Conservation (phyloP, 108 stramenopile species). For the Skeletonema menzelii region DNA sequence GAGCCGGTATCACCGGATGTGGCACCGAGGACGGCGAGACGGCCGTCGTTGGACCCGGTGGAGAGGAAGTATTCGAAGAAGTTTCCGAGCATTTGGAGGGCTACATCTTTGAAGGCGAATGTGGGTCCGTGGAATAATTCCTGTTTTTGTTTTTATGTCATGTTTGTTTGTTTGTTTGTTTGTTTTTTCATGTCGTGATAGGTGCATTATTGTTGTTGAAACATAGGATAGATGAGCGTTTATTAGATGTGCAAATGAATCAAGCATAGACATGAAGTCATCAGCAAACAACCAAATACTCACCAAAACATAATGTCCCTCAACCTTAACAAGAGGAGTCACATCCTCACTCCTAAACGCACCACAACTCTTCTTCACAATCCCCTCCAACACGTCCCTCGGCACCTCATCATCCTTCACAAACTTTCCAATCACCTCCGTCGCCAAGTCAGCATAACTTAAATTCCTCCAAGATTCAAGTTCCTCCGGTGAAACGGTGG, state of each 20-base stretch:
- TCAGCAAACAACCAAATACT: conserved; percentile 25
- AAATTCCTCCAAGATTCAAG: conserved; percentile 74
- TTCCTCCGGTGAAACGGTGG: conserved; percentile 70
- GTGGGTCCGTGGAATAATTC: conserved; percentile 99
- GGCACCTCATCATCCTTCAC: conserved; percentile 93
- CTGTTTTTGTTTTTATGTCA: conserved; percentile 52
- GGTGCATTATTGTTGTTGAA: not conserved
- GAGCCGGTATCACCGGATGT: conserved; percentile 96
- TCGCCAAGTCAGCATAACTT: conserved; percentile 83
- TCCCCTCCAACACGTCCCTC: conserved; percentile 72
- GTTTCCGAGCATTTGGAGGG: conserved; percentile 98
- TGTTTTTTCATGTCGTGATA: not conserved
- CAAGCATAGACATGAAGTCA: conserved; percentile 1
- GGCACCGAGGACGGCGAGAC: conserved; percentile 93
- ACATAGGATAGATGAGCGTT: not conserved
- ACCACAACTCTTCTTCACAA: conserved; percentile 85
- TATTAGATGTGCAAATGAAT: not conserved
- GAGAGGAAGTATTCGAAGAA: conserved; percentile 98
- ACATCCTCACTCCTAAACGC: conserved; percentile 92
- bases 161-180: no score
- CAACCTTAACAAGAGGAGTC: conserved; percentile 84
- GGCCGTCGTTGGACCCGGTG: conserved; percentile 85
- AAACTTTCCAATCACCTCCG: conserved; percentile 91
- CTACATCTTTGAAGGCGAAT: conserved; percentile 99
- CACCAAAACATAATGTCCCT: conserved; percentile 80